Conservation (phyloP, 2,329 filamentous ascomycete species). For the Dothidotthia symphoricarpi region DNA sequence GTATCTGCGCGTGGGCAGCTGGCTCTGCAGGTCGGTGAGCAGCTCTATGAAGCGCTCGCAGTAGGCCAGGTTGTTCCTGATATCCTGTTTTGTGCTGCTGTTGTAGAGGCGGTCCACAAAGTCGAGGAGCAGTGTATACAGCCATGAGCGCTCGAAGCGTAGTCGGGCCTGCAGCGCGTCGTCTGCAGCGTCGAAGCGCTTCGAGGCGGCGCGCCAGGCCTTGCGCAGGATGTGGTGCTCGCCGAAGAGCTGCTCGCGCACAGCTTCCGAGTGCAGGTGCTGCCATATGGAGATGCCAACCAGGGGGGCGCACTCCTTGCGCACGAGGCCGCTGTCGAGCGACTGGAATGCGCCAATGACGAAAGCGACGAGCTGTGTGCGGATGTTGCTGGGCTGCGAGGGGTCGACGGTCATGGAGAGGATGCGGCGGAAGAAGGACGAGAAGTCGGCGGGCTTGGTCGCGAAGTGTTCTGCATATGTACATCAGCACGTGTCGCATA, state of each 20-base stretch:
- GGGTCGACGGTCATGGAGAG: constrained; percentile 74
- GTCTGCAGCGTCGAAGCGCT: constrained; percentile 85
- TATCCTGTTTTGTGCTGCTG: constrained; percentile 31
- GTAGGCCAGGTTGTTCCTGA: constrained; percentile 68
- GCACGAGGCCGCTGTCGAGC: constrained; percentile 80
- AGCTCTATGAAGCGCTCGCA: constrained; percentile 94
- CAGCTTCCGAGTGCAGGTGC: constrained; percentile 75
- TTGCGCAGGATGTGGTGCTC: constrained; percentile 75
- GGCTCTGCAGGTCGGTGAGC: constrained; percentile 84
- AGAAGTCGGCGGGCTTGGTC: constrained; percentile 77
- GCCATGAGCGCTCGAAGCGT: constrained; percentile 89
- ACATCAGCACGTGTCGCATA: constrained; percentile 33
- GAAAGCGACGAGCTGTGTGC: constrained; percentile 83
- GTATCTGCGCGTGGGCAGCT: constrained; percentile 89
- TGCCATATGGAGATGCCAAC: constrained; percentile 97
- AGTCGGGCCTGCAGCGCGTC: constrained; percentile 73
- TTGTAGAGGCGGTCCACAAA: constrained; percentile 73
- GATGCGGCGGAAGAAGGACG: constrained; percentile 81
- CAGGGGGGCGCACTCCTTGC: constrained; percentile 93
- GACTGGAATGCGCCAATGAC: constrained; percentile 92
- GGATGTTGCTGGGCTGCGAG: constrained; percentile 48
- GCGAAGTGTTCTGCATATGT: constrained; percentile 65
- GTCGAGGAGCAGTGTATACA: constrained; percentile 80
- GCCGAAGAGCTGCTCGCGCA: constrained; percentile 70
- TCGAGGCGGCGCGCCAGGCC: constrained; percentile 82